phyloP scores from a whole-genome alignment of 2,329 filamentous ascomycete genomes.

The Pseudogymnoascus destructans region DNA sequence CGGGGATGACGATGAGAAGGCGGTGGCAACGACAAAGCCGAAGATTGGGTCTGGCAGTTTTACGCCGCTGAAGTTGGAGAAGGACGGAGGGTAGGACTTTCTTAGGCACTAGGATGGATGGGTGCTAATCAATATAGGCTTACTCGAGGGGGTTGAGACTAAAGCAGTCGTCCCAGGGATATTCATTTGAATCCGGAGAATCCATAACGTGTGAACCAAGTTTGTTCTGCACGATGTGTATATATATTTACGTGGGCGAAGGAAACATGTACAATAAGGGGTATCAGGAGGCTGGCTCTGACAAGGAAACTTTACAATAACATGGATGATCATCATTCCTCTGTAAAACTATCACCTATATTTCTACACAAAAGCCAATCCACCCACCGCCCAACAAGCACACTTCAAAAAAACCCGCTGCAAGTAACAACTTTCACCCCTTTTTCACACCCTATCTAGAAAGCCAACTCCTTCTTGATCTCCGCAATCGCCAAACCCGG shows the following conservation, averaged over 20 bases:
- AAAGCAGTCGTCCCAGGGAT: background rate
- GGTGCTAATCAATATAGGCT: background rate
- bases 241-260: background rate
- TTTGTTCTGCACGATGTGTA: background rate
- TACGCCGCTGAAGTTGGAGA: conserved; percentile 25
- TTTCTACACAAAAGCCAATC: conserved; percentile 6
- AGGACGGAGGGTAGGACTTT: conserved; percentile 21
- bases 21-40: conserved; percentile 23
- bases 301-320: background rate
- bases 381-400: background rate
- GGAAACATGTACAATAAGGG: background rate
- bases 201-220: background rate
- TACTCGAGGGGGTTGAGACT: background rate
- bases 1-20: conserved; percentile 41
- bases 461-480: conserved; percentile 94
- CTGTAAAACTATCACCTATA: conserved; percentile 8
- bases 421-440: conserved; percentile 5
- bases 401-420: conserved; percentile 5
- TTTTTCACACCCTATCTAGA: conserved; percentile 17
- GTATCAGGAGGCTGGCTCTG: background rate
- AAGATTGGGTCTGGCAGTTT: conserved; percentile 23
- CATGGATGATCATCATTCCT: background rate
- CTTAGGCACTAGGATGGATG: conserved; percentile 19
- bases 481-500: conserved; percentile 89
- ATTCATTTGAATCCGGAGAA: background rate